These are phyloP conservation scores for Entomortierella parvispora DNA, from an alignment of 192 early-diverging fungal species.

Conservation along the genomic window DNA sequence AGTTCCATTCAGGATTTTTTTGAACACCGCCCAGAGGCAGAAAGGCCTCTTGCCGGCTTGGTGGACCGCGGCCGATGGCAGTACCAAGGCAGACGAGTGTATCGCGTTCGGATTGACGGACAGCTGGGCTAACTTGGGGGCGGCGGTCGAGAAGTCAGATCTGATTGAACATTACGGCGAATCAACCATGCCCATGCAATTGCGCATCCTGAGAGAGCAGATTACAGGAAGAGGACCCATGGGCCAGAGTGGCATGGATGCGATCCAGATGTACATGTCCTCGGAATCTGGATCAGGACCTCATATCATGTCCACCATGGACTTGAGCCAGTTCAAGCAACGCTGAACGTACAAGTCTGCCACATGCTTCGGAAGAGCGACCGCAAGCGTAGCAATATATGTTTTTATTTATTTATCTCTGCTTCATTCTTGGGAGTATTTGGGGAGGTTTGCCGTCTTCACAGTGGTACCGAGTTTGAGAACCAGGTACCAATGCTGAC, in stretches of 20 bases:
- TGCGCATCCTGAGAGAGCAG: conserved; percentile 35
- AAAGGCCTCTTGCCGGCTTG: conserved; percentile 11
- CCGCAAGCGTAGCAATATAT: too few species aligned
- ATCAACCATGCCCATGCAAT: conserved; percentile 35
- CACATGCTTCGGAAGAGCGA: too few species aligned
- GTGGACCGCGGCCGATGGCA: conserved; percentile 18
- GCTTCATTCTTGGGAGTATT: too few species aligned
- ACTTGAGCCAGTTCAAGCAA: too few species aligned
- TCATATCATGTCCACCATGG: too few species aligned
- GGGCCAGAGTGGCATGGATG: conserved; percentile 11
- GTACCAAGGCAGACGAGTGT: conserved; percentile 13
- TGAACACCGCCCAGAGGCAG: conserved; percentile 3
- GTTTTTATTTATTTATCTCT: too few species aligned
- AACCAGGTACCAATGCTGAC: too few species aligned
- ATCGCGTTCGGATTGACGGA: conserved; percentile 9
- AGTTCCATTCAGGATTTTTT: conserved; percentile 8
- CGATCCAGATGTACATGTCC: too few species aligned
- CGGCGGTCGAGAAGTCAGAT: conserved; percentile 8
- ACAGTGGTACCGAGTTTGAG: too few species aligned
- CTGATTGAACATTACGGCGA: conserved; percentile 26
- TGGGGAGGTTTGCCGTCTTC: too few species aligned
- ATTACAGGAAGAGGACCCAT: conserved; percentile 14
- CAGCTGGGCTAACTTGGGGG: conserved; percentile 15
- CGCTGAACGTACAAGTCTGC: too few species aligned
- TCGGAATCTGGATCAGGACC: too few species aligned